Percentiles rank a stretch among this genome's conserved stretches.
phyloP scores from a whole-genome alignment of 2,329 filamentous ascomycete genomes.

The Dothistroma pini region DNA sequence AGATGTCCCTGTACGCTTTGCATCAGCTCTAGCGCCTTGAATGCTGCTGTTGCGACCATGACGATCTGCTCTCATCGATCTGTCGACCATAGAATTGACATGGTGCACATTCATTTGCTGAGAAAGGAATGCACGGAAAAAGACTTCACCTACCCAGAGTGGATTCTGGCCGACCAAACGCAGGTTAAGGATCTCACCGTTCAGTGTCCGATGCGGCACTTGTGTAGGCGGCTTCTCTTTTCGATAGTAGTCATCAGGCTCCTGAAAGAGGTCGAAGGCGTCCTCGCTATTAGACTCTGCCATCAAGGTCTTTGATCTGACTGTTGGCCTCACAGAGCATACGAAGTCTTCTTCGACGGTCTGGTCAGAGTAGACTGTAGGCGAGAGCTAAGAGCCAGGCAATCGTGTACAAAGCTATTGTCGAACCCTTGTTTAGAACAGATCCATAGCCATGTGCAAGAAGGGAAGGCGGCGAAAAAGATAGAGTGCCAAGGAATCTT shows the following conservation, averaged over 20 bases:
- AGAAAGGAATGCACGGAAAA: no score
- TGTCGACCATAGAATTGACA: not conserved
- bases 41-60: not conserved
- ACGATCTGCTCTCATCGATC: not conserved
- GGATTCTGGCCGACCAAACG: conserved; percentile 83
- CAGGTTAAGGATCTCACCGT: conserved; percentile 63
- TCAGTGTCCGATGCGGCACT: conserved; percentile 65
- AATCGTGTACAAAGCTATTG: no score
- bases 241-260: conserved; percentile 76
- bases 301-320: conserved; percentile 19
- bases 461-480: no score
- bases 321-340: not conserved
- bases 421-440: no score
- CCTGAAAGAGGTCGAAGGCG: conserved; percentile 63
- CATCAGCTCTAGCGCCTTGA: conserved; percentile 1
- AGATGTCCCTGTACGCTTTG: conserved; percentile 61
- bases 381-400: no score
- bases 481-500: no score
- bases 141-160: conserved; percentile 61
- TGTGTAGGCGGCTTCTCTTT: conserved; percentile 72
- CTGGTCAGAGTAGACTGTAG: not conserved
- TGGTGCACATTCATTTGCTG: not conserved
- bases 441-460: no score
- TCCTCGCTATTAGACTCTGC: conserved; percentile 31
- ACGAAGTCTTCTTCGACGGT: not conserved